Percentiles rank a stretch among this genome's conserved stretches.
These are phyloP conservation scores for Agrocybe praecox DNA, from an alignment of 768 basidiomycete species.

Conservation along the genomic window DNA sequence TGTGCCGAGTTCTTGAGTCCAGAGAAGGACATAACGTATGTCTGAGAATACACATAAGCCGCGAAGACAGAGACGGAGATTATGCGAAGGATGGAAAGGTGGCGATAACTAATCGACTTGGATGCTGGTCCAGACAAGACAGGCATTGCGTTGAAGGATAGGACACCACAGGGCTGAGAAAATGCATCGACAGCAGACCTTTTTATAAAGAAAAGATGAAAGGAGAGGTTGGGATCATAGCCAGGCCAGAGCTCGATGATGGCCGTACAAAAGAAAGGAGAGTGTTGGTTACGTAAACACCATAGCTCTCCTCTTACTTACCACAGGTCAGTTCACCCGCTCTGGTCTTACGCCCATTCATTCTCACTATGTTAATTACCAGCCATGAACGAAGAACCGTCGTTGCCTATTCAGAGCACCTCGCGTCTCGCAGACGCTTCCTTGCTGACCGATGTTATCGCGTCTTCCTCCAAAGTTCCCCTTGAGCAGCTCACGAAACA, in stretches of 20 bases:
- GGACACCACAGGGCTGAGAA: neutral
- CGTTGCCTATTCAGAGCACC: conserved; percentile 19
- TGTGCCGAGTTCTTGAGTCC: neutral
- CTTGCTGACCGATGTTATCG: conserved; percentile 31
- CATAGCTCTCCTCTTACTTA: neutral
- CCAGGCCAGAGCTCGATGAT: neutral
- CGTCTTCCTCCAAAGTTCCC: conserved; percentile 29
- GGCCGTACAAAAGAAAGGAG: neutral
- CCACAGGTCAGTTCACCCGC: neutral
- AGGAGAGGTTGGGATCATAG: conserved; percentile 3
- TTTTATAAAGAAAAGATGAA: conserved; percentile 1
- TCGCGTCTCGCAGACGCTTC: conserved; percentile 33
- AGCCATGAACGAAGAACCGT: conserved; percentile 16
- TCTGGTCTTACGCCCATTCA: neutral
- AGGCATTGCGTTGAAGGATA: neutral
- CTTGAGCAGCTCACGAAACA: conserved; percentile 26
- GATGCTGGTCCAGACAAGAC: neutral
- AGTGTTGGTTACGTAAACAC: neutral
- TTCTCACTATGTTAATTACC: neutral
- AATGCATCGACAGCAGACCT: neutral
- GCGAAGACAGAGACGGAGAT: conserved; percentile 15
- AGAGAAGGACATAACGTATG: conserved; percentile 11
- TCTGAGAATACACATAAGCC: conserved; percentile 19
- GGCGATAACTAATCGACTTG: conserved; percentile 10
- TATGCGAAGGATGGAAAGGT: conserved; percentile 8